phyloP scores from a whole-genome alignment of 176 grass and related monocot species.

The Oryza meridionalis region DNA sequence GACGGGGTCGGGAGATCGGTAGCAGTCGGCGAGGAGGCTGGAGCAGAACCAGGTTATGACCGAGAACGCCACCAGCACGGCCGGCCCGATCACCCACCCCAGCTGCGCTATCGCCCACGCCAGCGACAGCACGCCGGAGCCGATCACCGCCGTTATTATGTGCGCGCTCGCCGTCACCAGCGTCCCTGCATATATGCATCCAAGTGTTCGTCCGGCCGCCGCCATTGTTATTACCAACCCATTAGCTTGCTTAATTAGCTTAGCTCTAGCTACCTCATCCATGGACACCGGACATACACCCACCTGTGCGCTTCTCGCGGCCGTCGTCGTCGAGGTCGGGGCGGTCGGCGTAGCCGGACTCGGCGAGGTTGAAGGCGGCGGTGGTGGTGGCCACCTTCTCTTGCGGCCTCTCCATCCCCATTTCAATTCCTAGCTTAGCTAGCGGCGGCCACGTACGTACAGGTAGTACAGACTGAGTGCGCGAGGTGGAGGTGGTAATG shows the following conservation, averaged over 20 bases:
- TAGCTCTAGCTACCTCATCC: too few species aligned
- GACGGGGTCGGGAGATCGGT: constrained; percentile 67
- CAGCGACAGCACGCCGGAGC: constrained; percentile 87
- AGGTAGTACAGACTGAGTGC: background rate
- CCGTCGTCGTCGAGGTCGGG: constrained; percentile 83
- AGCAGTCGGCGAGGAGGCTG: constrained; percentile 81
- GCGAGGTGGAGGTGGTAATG: background rate
- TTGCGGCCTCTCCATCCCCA: constrained; percentile 50
- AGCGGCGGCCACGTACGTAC: background rate
- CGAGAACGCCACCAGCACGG: constrained; percentile 69
- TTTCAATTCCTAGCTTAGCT: background rate
- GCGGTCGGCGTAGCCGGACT: constrained; percentile 37
- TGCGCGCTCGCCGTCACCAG: constrained; percentile 90
- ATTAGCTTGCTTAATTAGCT: too few species aligned
- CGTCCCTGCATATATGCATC: constrained; percentile 47
- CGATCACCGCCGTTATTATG: constrained; percentile 97
- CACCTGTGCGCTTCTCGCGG: constrained; percentile 67
- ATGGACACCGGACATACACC: too few species aligned
- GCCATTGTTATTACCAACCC: too few species aligned
- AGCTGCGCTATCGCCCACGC: constrained; percentile 92
- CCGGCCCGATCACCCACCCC: constrained; percentile 82
- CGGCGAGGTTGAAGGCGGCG: constrained; percentile 54
- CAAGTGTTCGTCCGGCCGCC: background rate
- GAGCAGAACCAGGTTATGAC: constrained; percentile 96
- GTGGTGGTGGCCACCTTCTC: background rate